A percentile compares a stretch with the other conserved stretches of the same genome.
phyloP scores from a whole-genome alignment of 345 rosid species.

The Nasturtium officinale region DNA sequence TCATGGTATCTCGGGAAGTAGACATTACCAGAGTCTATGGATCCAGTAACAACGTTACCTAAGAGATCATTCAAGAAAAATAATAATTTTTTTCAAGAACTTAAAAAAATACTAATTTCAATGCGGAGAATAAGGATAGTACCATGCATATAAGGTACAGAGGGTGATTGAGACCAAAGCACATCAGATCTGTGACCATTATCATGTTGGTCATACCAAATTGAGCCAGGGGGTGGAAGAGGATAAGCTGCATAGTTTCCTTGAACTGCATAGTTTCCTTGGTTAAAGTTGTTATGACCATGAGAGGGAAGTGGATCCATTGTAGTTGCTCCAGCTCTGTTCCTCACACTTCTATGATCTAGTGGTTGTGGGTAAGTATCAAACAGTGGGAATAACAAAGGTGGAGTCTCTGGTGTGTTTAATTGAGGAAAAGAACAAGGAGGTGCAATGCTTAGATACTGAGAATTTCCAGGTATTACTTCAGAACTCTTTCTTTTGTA shows the following conservation, averaged over 20 bases:
- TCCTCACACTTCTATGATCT: slow-evolving; percentile 61
- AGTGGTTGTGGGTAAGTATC: slow-evolving; percentile 39
- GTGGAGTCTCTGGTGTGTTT: slow-evolving; percentile 51
- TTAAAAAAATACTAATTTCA: slow-evolving; percentile 7
- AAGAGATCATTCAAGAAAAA: slow-evolving; percentile 28
- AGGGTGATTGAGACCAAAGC: slow-evolving; percentile 61
- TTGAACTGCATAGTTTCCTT: slow-evolving; percentile 53
- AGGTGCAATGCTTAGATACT: slow-evolving; percentile 42
- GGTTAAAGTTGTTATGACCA: slow-evolving; percentile 51
- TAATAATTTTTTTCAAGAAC: slow-evolving; percentile 3
- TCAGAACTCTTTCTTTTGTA: slow-evolving; percentile 75
- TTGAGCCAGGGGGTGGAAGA: slow-evolving; percentile 50
- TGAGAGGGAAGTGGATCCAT: slow-evolving; percentile 60
- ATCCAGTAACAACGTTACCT: slow-evolving; percentile 49
- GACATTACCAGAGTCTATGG: slow-evolving; percentile 53
- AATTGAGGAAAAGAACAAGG: slow-evolving; percentile 45
- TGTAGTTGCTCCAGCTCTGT: slow-evolving; percentile 56
- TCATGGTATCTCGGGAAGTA: slow-evolving; percentile 52
- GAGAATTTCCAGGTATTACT: slow-evolving; percentile 53
- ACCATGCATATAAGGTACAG: slow-evolving; percentile 69
- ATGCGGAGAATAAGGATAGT: slow-evolving; percentile 32
- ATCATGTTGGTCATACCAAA: slow-evolving; percentile 57
- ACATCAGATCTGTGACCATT: slow-evolving; percentile 48
- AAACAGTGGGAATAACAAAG: slow-evolving; percentile 51
- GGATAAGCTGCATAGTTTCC: slow-evolving; percentile 47